These are phyloP conservation scores for Aegilops umbellulata DNA, from an alignment of 176 grass and related monocot species.

Conservation along the genomic window DNA sequence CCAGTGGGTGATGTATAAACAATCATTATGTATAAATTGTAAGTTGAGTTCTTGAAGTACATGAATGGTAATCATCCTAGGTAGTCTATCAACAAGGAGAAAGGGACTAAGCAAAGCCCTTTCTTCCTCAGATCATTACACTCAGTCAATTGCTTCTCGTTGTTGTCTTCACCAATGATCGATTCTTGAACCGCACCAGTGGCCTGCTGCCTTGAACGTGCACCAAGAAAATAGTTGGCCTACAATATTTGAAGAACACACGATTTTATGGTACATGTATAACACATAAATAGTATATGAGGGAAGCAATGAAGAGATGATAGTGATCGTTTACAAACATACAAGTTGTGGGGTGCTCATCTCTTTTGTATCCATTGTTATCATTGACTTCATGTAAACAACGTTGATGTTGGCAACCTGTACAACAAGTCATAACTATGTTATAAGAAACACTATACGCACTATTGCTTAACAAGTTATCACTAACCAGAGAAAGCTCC, in stretches of 20 bases:
- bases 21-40: constrained; percentile 12
- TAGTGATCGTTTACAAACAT: not conserved
- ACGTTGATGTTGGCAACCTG: constrained; percentile 27
- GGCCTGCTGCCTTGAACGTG: constrained; percentile 24
- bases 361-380: constrained; percentile 25
- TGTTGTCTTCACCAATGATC: constrained; percentile 8
- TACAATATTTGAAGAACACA: constrained; percentile 31
- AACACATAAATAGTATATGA: not conserved
- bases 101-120: constrained; percentile 74
- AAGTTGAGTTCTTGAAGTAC: constrained; percentile 5
- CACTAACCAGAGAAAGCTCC: too few species aligned
- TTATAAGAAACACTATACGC: not conserved
- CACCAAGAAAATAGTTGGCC: constrained; percentile 31
- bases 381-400: constrained; percentile 21
- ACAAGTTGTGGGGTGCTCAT: constrained; percentile 26
- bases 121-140: constrained; percentile 70
- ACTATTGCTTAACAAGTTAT: not conserved
- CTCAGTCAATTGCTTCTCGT: constrained; percentile 26
- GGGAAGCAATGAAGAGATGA: not conserved
- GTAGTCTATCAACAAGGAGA: constrained; percentile 71
- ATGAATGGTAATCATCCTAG: constrained; percentile 35
- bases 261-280: not conserved
- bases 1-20: not conserved
- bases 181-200: constrained; percentile 17
- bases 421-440: not conserved